These are phyloP conservation scores for Exophiala sp. DNA, from an alignment of 2,329 filamentous ascomycete species.

Conservation along the genomic window DNA sequence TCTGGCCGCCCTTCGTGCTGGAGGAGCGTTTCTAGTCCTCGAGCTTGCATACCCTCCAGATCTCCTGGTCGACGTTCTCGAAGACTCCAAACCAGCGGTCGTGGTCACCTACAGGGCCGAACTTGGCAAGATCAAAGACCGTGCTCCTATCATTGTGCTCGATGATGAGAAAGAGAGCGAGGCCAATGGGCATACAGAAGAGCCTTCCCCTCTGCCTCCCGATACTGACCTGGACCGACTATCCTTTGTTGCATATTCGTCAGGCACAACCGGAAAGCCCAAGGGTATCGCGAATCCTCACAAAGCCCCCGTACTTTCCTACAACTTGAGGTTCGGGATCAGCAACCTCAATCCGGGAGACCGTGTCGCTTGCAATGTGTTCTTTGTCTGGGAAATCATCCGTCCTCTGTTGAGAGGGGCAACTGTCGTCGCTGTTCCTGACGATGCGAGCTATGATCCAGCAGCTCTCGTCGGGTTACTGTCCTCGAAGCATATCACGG, in stretches of 20 bases:
- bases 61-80: constrained; percentile 70
- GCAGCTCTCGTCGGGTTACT: constrained; percentile 69
- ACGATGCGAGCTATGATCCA: constrained; percentile 74
- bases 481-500: constrained; percentile 63
- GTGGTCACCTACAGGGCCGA: constrained; percentile 67
- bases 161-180: constrained; percentile 44
- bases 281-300: constrained; percentile 81
- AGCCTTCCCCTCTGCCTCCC: constrained; percentile 52
- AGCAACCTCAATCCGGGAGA: constrained; percentile 69
- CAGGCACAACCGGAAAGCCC: constrained; percentile 72
- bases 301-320: constrained; percentile 68
- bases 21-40: constrained; percentile 75
- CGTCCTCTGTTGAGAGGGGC: constrained; percentile 72
- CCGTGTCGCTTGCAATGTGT: constrained; percentile 81
- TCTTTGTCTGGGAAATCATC: constrained; percentile 82
- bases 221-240: constrained; percentile 69
- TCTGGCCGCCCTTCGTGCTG: constrained; percentile 71
- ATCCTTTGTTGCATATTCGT: constrained; percentile 78
- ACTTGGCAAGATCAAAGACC: constrained; percentile 61
- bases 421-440: constrained; percentile 70
- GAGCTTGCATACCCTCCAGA: constrained; percentile 75
- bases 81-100: constrained; percentile 68
- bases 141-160: constrained; percentile 62
- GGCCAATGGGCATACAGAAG: constrained; percentile 41
- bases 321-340: constrained; percentile 67